Evolutionary conservation across 208 protist species (phyloP).

Genomic region (Trypanosoma melophagium): DNA sequence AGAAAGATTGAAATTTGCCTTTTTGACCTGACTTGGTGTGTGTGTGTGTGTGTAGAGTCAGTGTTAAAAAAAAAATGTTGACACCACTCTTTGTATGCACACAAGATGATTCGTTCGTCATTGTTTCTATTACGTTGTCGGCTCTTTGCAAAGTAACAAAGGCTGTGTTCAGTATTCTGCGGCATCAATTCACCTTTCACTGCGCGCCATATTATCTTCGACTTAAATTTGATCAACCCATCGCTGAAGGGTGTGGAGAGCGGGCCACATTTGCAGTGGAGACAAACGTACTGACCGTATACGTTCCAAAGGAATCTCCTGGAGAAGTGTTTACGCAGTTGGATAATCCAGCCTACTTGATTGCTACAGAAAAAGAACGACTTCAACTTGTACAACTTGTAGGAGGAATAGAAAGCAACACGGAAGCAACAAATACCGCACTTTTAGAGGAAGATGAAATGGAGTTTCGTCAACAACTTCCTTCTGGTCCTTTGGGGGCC

Average conservation of each 20-base stretch:
- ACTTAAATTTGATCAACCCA: constrained; percentile 78
- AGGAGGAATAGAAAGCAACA: background rate
- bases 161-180: constrained; percentile 80
- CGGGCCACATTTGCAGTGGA: constrained; percentile 81
- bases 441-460: constrained; percentile 52
- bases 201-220: constrained; percentile 89
- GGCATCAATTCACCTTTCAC: constrained; percentile 86
- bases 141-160: constrained; percentile 77
- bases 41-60: constrained; percentile 13
- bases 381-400: constrained; percentile 46
- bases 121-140: constrained; percentile 71
- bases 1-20: too few species aligned
- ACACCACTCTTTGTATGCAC: constrained; percentile 81
- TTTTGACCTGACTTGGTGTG: too few species aligned
- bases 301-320: constrained; percentile 76
- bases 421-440: background rate
- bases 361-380: constrained; percentile 83
- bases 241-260: constrained; percentile 75
- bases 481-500: background rate
- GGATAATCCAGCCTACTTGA: constrained; percentile 83
- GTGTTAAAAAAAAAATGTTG: constrained; percentile 80
- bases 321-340: constrained; percentile 76
- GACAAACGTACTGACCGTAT: constrained; percentile 65
- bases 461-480: constrained; percentile 64
- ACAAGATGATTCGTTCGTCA: constrained; percentile 83